phyloP scores from a whole-genome alignment of 2,329 filamentous ascomycete species.

The Ophiostoma pallidulum region DNA sequence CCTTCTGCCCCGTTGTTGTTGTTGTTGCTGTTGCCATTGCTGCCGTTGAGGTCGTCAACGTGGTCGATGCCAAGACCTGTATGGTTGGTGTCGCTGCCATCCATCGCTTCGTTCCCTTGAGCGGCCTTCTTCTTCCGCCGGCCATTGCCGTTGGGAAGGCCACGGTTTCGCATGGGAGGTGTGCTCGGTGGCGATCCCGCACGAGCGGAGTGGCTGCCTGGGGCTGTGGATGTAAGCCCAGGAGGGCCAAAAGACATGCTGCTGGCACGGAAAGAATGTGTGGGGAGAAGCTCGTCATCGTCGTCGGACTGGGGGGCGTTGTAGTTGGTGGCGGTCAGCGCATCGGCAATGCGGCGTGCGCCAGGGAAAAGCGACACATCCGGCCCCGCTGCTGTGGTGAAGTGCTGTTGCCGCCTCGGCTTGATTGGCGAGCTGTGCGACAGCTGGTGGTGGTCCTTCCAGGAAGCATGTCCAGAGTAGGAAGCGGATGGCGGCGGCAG shows the following conservation, averaged over 20 bases:
- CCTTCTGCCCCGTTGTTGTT: constrained; percentile 9
- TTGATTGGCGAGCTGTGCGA: constrained; percentile 83
- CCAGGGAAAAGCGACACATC: constrained; percentile 72
- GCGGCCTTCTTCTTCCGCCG: constrained; percentile 39
- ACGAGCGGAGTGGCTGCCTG: constrained; percentile 30
- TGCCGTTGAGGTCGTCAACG: constrained; percentile 43
- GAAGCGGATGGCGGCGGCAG: constrained; percentile 18
- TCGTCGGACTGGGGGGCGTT: constrained; percentile 60
- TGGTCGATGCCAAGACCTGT: constrained; percentile 11
- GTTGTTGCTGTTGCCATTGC: constrained; percentile 12
- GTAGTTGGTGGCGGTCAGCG: constrained; percentile 48
- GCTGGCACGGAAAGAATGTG: constrained; percentile 60
- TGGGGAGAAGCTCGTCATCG: constrained; percentile 71
- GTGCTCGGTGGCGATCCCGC: constrained; percentile 76
- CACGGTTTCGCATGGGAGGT: constrained; percentile 56
- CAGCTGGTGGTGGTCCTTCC: constrained; percentile 72
- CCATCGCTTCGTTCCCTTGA: constrained; percentile 21
- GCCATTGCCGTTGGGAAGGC: constrained; percentile 29
- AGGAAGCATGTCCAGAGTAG: constrained; percentile 44
- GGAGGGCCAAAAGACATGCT: constrained; percentile 12
- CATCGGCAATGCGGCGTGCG: constrained; percentile 56
- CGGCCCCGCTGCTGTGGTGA: constrained; percentile 60
- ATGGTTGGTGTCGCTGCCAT: constrained; percentile 13
- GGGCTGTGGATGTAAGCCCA: background rate
- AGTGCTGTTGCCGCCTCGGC: constrained; percentile 62